Evolutionary conservation across 2,329 filamentous ascomycete species (phyloP), one percentile per base, ranked within the genome.

Genomic region (Huntiella omanensis): DNA sequence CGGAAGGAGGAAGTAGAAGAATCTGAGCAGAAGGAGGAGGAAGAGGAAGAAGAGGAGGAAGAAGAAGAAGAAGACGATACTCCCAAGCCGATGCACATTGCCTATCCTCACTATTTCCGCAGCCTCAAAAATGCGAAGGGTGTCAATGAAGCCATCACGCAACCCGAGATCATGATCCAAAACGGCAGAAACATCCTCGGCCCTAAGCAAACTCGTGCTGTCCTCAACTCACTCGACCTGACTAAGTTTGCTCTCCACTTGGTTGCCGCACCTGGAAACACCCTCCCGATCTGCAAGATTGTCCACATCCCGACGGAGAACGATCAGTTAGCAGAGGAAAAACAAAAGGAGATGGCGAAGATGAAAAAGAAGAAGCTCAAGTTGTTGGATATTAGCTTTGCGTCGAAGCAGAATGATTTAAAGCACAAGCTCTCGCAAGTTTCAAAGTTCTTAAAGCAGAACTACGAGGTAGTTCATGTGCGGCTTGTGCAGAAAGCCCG

Each of bases 371-470:
- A 60, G 52, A 50, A 63, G 33, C 68, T 66, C 52, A 95, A 95
- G 64, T 79, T 80, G 57, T 60, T 95, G n/a, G 87, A 95, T 63
- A 55, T 96, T 54, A 88, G 85, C 60, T 96, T 87, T 87, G 77
- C 80, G 33, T 92, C 93, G 55, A 77, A 77, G 50, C 57, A 61
- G 10, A 73, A 88, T 57, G 87, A 95, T 64, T 60, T 94, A 45
- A 63, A 63, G n/a, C 78, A 83, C 58, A 73, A 79, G 57, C 58
- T 91, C 59, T 71, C 71, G 55, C 74, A 76, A 62, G 59, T 88
- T 55, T 62, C 62, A 51, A 68, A 64, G 46, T 94, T 94, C 57
- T 57, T 95, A 57, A 64, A 59, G 6, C 83, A 84, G 59, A 86
- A 86, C 1, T 28, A 28, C 10, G 70, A 73, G 58, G 76, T 70